Evolutionary conservation across 306 rosid species (phyloP), one percentile per base, ranked within the genome.

Genomic region (Castanea crenata): DNA sequence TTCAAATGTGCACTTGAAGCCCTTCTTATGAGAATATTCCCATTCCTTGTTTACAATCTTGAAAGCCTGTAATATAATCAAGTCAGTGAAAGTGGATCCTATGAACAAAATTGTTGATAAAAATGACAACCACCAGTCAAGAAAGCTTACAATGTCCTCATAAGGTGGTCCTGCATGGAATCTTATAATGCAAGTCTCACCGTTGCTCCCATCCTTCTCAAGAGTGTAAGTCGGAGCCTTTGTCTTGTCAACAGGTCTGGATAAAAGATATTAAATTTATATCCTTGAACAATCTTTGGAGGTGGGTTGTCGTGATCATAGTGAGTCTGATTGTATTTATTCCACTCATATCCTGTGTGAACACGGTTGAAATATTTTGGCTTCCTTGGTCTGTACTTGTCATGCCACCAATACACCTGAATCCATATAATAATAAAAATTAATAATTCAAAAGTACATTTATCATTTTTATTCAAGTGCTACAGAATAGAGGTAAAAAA

Each of bases 371-470:
- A 95, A 80, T 95, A 95, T 84, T 93, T 95, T 0, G 97, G 99
- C 85, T 95, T 95, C 87, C 99, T 91, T 10, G 99, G 99, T 61
- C 98, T 87, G 78, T 95, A 93, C 78, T 95, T 95, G 83, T 95
- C 98, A 74, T 95, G 97, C 98, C 99, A 93, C 97, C 99, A 95
- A 81, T 91, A 93, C 74, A 95, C 99, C 99, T 95, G 92, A 82
- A 73, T 76, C 80, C 78, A 80, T 65, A 71, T 51, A 79, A 67
- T 4, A 35, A 13, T 5, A 62, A 67, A 11, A 59, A 13, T 20
- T 59, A 20, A 64, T 35, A 2, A 34, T 67, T 34, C 27, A 35
- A 19, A 34, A 67, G 51, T 64, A 7, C 14, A n/a, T 25, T 13
- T 12, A 67, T 7, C 13, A n/a, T 2, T 20, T 46, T 69, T 71